phyloP scores from a whole-genome alignment of 2,329 filamentous ascomycete species.

The Hymenoscyphus albidus region DNA sequence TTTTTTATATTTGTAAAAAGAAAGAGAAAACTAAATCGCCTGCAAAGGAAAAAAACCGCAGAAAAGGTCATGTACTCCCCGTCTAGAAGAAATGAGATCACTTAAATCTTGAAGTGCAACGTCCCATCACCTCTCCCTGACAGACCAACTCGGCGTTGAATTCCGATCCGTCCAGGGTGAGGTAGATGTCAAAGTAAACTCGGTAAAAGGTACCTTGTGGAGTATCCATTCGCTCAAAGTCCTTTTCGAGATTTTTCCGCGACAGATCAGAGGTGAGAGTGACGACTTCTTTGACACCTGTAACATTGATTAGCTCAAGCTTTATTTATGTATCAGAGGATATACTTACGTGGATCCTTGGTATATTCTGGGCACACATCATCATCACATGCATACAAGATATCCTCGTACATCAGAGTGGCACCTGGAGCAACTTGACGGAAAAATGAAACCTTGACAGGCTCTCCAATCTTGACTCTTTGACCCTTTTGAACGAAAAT shows the following conservation, averaged over 20 bases:
- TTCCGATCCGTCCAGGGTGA: conserved; percentile 94
- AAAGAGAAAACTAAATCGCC: neutral
- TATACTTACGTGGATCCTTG: conserved; percentile 87
- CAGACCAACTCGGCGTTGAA: conserved; percentile 99
- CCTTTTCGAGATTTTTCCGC: conserved; percentile 97
- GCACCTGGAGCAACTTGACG: conserved; percentile 94
- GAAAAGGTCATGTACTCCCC: neutral
- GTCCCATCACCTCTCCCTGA: conserved; percentile 97
- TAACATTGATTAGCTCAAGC: conserved; percentile 30
- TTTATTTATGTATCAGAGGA: conserved; percentile 3
- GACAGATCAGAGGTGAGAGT: conserved; percentile 96
- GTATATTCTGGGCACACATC: conserved; percentile 98
- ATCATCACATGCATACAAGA: conserved; percentile 94
- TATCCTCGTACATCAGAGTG: conserved; percentile 99
- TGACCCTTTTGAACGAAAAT: conserved; percentile 99
- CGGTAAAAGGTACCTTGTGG: conserved; percentile 95
- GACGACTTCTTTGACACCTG: conserved; percentile 98
- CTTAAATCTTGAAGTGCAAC: conserved; percentile 86
- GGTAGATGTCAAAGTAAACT: conserved; percentile 74
- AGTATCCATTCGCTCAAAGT: conserved; percentile 99
- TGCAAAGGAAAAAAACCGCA: neutral
- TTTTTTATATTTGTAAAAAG: neutral
- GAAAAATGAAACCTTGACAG: conserved; percentile 98
- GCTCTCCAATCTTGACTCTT: conserved; percentile 97
- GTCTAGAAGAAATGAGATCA: conserved; percentile 31